These are phyloP conservation scores for Neophaeococcomyces mojaviensis DNA, from an alignment of 2,329 filamentous ascomycete genomes.

Conservation along the genomic window DNA sequence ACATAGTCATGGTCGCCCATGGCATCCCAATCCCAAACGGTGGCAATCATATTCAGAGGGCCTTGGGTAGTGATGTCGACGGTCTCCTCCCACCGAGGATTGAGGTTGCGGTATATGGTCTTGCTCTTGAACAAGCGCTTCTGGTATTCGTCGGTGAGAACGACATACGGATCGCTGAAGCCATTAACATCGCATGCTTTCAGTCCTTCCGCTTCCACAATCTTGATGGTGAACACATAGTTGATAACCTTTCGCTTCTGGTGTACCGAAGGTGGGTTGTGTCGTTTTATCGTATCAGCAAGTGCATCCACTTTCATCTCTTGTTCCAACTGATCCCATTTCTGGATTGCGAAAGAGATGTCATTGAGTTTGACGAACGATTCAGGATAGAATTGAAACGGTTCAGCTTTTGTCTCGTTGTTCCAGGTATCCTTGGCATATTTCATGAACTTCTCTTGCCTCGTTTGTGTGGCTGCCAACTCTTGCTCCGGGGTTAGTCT, in stretches of 20 bases:
- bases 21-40: constrained; percentile 96
- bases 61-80: constrained; percentile 92
- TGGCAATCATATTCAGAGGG: constrained; percentile 88
- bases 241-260: constrained; percentile 66
- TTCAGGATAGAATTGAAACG: constrained; percentile 78
- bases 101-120: constrained; percentile 81
- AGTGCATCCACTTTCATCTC: constrained; percentile 88
- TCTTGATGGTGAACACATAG: constrained; percentile 97
- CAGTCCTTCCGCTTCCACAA: constrained; percentile 93
- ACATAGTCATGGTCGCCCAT: constrained; percentile 97
- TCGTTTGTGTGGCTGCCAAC: constrained; percentile 65
- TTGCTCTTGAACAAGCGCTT: constrained; percentile 92
- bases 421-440: constrained; percentile 90
- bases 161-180: constrained; percentile 91
- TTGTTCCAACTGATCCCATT: constrained; percentile 82
- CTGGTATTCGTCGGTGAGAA: constrained; percentile 94
- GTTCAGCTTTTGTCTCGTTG: constrained; percentile 85
- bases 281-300: constrained; percentile 68
- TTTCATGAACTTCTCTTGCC: constrained; percentile 88
- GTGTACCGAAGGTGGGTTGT: constrained; percentile 64
- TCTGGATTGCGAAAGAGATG: constrained; percentile 86
- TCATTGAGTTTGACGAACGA: constrained; percentile 98
- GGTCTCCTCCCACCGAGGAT: constrained; percentile 94
- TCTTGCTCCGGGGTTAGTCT: constrained; percentile 80
- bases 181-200: constrained; percentile 97